Conservation (phyloP, 257 asterid species). For the Solanum dulcamara region DNA sequence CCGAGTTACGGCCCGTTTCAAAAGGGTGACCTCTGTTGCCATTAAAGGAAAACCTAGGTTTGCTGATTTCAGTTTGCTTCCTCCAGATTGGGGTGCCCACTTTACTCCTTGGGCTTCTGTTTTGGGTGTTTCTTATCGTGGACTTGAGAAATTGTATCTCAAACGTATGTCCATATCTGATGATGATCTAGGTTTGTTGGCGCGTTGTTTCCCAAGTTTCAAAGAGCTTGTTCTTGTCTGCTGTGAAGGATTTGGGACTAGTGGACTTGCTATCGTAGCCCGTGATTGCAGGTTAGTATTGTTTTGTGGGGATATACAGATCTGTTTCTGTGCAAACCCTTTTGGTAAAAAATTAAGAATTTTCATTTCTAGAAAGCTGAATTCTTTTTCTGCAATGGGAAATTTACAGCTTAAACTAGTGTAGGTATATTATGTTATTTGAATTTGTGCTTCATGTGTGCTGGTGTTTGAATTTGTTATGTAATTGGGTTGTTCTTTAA, state of each 20-base stretch:
- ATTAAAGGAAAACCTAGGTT: conserved; percentile 44
- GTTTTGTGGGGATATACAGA: neutral
- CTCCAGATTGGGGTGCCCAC: conserved; percentile 42
- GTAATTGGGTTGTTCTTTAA: neutral
- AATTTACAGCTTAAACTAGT: neutral
- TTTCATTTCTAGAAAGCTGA: neutral
- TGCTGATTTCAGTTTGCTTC: conserved; percentile 39
- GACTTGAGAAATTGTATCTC: conserved; percentile 31
- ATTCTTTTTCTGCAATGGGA: neutral
- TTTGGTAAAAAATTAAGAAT: neutral
- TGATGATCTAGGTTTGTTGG: conserved; percentile 24
- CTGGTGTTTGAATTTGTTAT: neutral
- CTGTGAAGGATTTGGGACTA: conserved; percentile 41
- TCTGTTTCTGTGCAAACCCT: neutral
- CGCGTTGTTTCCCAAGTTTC: conserved; percentile 21
- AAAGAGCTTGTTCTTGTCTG: conserved; percentile 35
- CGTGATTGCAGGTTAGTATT: conserved; percentile 36
- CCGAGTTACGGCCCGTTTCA: conserved; percentile 30
- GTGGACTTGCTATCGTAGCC: conserved; percentile 37
- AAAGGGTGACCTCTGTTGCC: conserved; percentile 21
- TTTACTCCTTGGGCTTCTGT: conserved; percentile 24
- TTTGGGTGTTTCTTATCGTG: conserved; percentile 22
- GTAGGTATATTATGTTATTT: neutral
- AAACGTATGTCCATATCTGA: conserved; percentile 35
- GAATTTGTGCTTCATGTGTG: neutral